Percentiles rank a stretch among this genome's conserved stretches.
Conservation (phyloP, 2,329 filamentous ascomycete genomes). For the Cytospora schulzeri region DNA sequence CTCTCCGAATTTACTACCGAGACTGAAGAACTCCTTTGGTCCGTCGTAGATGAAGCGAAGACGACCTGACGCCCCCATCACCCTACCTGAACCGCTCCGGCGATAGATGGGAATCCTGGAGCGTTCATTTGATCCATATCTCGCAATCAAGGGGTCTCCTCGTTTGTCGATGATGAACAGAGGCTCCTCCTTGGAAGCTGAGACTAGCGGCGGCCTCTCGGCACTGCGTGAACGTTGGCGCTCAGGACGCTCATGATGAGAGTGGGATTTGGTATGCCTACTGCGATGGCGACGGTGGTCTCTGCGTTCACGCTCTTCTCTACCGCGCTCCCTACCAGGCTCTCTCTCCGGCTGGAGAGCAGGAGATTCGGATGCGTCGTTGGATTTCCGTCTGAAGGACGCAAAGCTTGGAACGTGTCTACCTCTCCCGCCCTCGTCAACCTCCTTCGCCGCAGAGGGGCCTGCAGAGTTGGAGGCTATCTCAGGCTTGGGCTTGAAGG, state of each 20-base stretch:
- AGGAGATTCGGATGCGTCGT: neutral
- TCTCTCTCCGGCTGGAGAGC: neutral
- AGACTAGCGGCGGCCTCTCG: constrained; percentile 3
- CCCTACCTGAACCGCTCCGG: constrained; percentile 66
- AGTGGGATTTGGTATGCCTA: constrained; percentile 16
- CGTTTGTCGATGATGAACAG: constrained; percentile 69
- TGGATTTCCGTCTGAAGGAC: constrained; percentile 29
- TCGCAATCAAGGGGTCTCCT: constrained; percentile 75
- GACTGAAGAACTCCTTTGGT: constrained; percentile 57
- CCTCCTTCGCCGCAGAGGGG: neutral
- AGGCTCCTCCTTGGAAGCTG: constrained; percentile 21
- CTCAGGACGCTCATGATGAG: constrained; percentile 20
- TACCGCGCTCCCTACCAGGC: neutral
- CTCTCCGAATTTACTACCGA: constrained; percentile 44
- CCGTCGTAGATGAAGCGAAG: constrained; percentile 69
- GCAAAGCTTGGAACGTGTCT: constrained; percentile 36
- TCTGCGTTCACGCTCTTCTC: constrained; percentile 8
- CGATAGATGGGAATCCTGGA: constrained; percentile 72
- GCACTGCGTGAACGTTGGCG: constrained; percentile 23
- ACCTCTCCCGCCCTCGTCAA: constrained; percentile 14
- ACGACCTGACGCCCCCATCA: constrained; percentile 66
- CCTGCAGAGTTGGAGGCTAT: neutral
- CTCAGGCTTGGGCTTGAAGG: constrained; percentile 33
- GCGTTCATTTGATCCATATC: constrained; percentile 73
- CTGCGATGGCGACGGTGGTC: constrained; percentile 8